These are phyloP conservation scores for Pseudogymnoascus sp. DNA, from an alignment of 2,329 filamentous ascomycete species.

Conservation along the genomic window DNA sequence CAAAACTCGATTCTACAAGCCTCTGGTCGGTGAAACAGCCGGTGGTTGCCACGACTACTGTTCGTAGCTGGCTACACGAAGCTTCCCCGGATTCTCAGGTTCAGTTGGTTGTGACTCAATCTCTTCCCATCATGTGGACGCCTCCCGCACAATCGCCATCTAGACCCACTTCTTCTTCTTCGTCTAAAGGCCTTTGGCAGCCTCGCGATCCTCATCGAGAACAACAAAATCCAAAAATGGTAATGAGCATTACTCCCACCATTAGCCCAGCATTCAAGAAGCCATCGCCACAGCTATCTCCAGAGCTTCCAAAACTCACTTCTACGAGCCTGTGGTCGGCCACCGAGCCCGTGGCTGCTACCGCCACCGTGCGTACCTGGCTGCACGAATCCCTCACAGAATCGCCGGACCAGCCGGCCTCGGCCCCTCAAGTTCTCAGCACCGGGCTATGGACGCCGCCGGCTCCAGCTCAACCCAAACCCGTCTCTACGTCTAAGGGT, in stretches of 20 bases:
- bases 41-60: not conserved
- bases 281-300: not conserved
- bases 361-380: not conserved
- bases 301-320: not conserved
- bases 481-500: not conserved
- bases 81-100: not conserved
- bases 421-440: not conserved
- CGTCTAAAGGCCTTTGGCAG: not conserved
- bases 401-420: not conserved
- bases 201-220: not conserved
- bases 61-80: slow-evolving; percentile 5
- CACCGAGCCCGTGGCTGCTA: not conserved
- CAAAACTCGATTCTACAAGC: slow-evolving; percentile 4
- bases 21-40: not conserved
- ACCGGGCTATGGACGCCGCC: slow-evolving; percentile 1
- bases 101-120: slow-evolving; percentile 1
- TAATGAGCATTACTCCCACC: not conserved
- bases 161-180: not conserved
- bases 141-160: slow-evolving; percentile 1
- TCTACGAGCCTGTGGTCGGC: not conserved
- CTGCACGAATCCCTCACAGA: not conserved
- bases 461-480: not conserved
- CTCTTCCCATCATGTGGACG: slow-evolving; percentile 6
- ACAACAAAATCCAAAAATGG: slow-evolving; percentile 1
- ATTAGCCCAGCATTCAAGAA: slow-evolving; percentile 2